Evolutionary conservation across 1,284 basidiomycete species (phyloP).

Genomic region (Gastroboletus turbinatus): DNA sequence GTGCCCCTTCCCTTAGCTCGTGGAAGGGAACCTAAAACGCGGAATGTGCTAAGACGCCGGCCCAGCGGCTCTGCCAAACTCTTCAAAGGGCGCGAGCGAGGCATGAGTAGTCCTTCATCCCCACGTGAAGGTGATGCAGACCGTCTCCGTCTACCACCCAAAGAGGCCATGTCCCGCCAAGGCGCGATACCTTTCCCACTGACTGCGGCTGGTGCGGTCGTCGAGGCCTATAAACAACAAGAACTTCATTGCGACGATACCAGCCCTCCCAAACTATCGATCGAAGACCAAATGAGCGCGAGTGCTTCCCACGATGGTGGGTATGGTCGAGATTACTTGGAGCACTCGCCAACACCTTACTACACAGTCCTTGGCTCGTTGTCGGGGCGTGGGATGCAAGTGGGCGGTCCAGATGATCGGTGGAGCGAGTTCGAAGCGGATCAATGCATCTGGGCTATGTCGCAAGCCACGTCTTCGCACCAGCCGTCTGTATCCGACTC

Average conservation of each 20-base stretch:
- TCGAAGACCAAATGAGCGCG: constrained; percentile 10
- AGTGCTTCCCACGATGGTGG: constrained; percentile 5
- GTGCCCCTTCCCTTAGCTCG: background rate
- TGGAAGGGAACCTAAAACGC: constrained; percentile 29
- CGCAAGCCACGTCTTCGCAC: constrained; percentile 3
- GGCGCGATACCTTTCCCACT: constrained; percentile 24
- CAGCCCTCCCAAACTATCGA: constrained; percentile 7
- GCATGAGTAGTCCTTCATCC: constrained; percentile 5
- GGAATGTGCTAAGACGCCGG: constrained; percentile 49
- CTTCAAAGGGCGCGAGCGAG: constrained; percentile 22
- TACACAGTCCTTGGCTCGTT: constrained; percentile 54
- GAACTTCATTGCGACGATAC: constrained; percentile 31
- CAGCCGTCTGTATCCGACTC: constrained; percentile 15
- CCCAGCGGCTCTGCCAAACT: constrained; percentile 39
- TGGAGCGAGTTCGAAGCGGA: constrained; percentile 6
- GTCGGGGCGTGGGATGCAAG: constrained; percentile 44
- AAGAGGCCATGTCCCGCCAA: background rate
- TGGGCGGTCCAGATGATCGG: constrained; percentile 43
- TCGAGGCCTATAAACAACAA: constrained; percentile 58
- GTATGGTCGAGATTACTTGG: constrained; percentile 20
- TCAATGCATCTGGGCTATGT: background rate
- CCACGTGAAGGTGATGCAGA: background rate
- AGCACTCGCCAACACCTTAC: constrained; percentile 39
- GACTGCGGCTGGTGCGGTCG: constrained; percentile 59
- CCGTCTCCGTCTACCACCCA: background rate